These are phyloP conservation scores for Trichoderma simmonsii DNA, from an alignment of 2,329 filamentous ascomycete species.

Conservation along the genomic window DNA sequence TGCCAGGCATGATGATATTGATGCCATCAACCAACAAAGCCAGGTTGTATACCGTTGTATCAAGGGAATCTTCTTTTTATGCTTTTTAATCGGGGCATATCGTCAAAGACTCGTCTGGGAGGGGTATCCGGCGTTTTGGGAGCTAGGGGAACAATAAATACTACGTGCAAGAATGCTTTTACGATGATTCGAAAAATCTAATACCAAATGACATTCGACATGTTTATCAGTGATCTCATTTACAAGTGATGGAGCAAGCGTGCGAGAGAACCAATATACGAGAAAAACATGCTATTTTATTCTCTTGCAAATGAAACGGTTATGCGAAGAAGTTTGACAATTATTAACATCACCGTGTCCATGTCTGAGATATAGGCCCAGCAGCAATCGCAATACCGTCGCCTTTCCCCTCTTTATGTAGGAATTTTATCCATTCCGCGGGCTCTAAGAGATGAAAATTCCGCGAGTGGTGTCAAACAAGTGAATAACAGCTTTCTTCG, in stretches of 20 bases:
- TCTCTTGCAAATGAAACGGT: neutral
- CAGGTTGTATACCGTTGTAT: neutral
- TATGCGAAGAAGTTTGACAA: neutral
- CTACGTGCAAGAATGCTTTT: neutral
- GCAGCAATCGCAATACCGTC: too few species aligned
- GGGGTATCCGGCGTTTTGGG: conserved; percentile 14
- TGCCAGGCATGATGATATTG: neutral
- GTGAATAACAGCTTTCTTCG: neutral
- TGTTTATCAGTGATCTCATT: neutral
- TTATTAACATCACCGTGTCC: neutral
- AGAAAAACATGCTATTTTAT: neutral
- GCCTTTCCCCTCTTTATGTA: too few species aligned
- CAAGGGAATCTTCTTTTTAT: neutral
- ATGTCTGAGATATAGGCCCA: too few species aligned
- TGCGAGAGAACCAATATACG: neutral
- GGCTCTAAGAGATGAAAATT: too few species aligned
- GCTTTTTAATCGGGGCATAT: neutral
- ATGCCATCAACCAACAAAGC: neutral
- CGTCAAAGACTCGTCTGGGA: neutral
- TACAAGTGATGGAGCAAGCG: neutral
- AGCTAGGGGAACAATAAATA: neutral
- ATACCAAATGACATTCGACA: neutral
- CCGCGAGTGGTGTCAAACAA: neutral
- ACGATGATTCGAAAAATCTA: neutral
- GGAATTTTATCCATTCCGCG: too few species aligned